A percentile compares a stretch with the other conserved stretches of the same genome.
phyloP scores from a whole-genome alignment of 2,329 filamentous ascomycete genomes.

The Hypoxylon sp. region DNA sequence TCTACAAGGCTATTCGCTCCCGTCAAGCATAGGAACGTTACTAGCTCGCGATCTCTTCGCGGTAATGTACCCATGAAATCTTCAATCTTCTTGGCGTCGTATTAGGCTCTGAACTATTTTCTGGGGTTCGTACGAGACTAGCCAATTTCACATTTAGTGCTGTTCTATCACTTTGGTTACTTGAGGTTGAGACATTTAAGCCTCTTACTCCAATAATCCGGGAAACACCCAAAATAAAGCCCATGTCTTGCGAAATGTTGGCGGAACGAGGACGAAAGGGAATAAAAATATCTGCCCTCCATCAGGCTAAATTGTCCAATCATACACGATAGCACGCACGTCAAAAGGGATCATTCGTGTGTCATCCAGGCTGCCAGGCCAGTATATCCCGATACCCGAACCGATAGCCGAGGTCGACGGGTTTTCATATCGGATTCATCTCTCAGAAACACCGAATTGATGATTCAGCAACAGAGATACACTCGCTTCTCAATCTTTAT shows the following conservation, averaged over 20 bases:
- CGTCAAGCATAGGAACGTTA: not conserved
- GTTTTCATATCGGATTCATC: slow-evolving; percentile 5
- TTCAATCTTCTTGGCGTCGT: slow-evolving; percentile 28
- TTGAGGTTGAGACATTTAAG: slow-evolving; percentile 14
- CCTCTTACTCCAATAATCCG: slow-evolving; percentile 2
- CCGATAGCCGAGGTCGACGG: slow-evolving; percentile 29
- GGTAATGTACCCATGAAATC: not conserved
- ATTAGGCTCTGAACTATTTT: slow-evolving; percentile 29
- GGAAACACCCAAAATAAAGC: not conserved
- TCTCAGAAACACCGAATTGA: not conserved
- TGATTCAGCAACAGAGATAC: not conserved
- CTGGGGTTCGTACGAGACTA: slow-evolving; percentile 34
- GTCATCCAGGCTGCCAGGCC: slow-evolving; percentile 20
- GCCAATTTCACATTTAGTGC: slow-evolving; percentile 25
- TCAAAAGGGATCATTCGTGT: slow-evolving; percentile 33
- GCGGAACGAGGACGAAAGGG: slow-evolving; percentile 6
- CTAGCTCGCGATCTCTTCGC: slow-evolving; percentile 11
- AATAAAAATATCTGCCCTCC: slow-evolving; percentile 21
- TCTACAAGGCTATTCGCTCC: not conserved
- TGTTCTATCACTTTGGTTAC: not conserved
- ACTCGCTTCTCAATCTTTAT: not conserved
- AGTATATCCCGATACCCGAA: slow-evolving; percentile 24
- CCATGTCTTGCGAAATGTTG: slow-evolving; percentile 10
- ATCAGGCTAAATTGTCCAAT: slow-evolving; percentile 34
- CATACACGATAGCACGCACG: slow-evolving; percentile 25